Percentiles rank a stretch among this genome's conserved stretches.
phyloP scores from a whole-genome alignment of 2,329 filamentous ascomycete genomes.

The Exserohilum turcica region DNA sequence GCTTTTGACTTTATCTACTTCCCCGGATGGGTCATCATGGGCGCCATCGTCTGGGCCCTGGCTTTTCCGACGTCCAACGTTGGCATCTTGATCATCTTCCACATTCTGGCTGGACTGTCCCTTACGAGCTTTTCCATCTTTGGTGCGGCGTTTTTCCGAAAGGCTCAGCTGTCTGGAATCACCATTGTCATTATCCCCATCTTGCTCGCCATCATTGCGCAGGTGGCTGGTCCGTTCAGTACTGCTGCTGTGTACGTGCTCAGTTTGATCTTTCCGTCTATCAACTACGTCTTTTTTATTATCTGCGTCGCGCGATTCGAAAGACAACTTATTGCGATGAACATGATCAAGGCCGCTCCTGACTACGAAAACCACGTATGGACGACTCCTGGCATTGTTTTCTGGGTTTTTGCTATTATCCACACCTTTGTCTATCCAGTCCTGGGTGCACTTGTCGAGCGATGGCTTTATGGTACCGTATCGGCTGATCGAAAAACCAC shows the following conservation, averaged over 20 bases:
- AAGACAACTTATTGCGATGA: constrained; percentile 61
- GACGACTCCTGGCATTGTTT: constrained; percentile 71
- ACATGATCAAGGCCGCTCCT: constrained; percentile 67
- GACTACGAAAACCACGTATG: constrained; percentile 54
- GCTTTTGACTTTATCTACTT: constrained; percentile 80
- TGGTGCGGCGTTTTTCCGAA: constrained; percentile 82
- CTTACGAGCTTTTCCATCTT: constrained; percentile 81
- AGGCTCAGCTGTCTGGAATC: constrained; percentile 86
- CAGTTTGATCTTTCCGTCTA: constrained; percentile 80
- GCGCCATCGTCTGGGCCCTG: constrained; percentile 66
- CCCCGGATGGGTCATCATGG: constrained; percentile 81
- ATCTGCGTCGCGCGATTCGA: constrained; percentile 80
- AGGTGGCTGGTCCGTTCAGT: constrained; percentile 68
- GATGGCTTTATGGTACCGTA: constrained; percentile 74
- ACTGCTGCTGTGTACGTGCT: constrained; percentile 71
- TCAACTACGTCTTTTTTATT: constrained; percentile 85
- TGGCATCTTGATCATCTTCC: constrained; percentile 61
- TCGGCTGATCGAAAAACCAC: constrained; percentile 57
- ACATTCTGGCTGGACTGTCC: constrained; percentile 76
- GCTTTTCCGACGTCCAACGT: constrained; percentile 57
- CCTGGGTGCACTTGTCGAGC: constrained; percentile 75
- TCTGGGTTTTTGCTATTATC: constrained; percentile 77
- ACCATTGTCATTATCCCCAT: constrained; percentile 73
- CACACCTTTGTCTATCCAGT: constrained; percentile 81
- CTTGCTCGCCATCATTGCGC: constrained; percentile 79